phyloP scores from a whole-genome alignment of 495 filamentous ascomycete genomes.

The Lepidopterella palustris region DNA sequence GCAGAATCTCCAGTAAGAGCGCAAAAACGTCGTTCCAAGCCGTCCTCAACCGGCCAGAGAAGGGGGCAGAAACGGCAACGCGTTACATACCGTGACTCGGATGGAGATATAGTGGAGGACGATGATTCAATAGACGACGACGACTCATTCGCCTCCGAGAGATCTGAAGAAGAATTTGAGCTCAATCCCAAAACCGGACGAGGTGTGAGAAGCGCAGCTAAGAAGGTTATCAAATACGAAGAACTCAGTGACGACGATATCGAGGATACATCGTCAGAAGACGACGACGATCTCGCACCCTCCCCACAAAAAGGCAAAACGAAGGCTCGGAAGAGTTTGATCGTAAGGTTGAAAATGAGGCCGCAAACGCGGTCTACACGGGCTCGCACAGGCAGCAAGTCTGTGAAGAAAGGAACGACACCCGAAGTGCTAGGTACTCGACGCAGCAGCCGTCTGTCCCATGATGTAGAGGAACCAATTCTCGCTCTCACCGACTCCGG shows the following conservation, averaged over 20 bases:
- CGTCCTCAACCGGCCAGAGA: background rate
- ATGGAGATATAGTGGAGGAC: constrained; percentile 56
- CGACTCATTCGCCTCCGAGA: constrained; percentile 54
- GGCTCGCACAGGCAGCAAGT: constrained; percentile 24
- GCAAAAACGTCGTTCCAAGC: constrained; percentile 17
- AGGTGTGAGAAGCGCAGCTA: constrained; percentile 57
- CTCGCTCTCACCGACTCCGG: constrained; percentile 70
- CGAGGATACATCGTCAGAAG: constrained; percentile 33
- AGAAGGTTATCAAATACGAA: constrained; percentile 41
- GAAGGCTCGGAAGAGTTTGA: constrained; percentile 21
- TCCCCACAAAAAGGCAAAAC: constrained; percentile 2
- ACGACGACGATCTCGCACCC: constrained; percentile 25
- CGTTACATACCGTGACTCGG: constrained; percentile 48
- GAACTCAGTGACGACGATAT: constrained; percentile 40
- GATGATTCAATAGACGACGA: constrained; percentile 51
- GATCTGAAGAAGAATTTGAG: constrained; percentile 59
- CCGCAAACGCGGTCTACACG: constrained; percentile 3
- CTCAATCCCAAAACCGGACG: constrained; percentile 63
- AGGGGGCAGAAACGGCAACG: constrained; percentile 46
- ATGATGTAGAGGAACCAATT: constrained; percentile 54
- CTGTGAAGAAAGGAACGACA: constrained; percentile 17
- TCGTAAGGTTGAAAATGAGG: constrained; percentile 34
- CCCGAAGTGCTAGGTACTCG: constrained; percentile 35
- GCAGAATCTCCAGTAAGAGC: constrained; percentile 14
- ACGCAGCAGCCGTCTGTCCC: constrained; percentile 53